Evolutionary conservation across 2,329 filamentous ascomycete species (phyloP), one percentile per base, ranked within the genome.

Genomic region (Pseudogymnoascus sp.): DNA sequence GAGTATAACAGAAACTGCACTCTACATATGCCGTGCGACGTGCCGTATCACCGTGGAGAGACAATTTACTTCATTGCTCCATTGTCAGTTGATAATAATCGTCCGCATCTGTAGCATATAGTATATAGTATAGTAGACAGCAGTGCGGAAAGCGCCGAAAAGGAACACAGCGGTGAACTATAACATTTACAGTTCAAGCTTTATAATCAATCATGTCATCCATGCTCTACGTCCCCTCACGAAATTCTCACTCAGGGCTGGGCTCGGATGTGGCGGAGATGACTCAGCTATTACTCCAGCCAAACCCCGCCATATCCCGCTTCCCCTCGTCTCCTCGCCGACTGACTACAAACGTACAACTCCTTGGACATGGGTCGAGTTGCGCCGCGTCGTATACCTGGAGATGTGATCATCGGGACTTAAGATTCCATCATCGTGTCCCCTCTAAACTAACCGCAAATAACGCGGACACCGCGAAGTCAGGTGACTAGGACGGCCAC

Each of bases 241-340:
- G 43, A 54, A 54, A 54, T 54, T 32, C 47, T 32, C 47, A 54
- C 43, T 30, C 43, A 30, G 43, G 22, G 41, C 43, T 47, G 43
- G 22, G 41, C 43, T 47, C 43, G 43, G 43, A 18, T 32, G n/a
- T 9, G 4, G 16, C 43, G 25, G 25, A 30, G 25, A 54, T 54
- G 43, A 54, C 43, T 54, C 43, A 54, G 43, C 43, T 54, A 54
- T 20, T 54, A 54, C 47, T 20, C 28, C 47, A 18, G 18, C 28
- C 7, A 5, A 54, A 54, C 47, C 47, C 47, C 47, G 47, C 47
- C 28, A 54, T 32, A 30, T 32, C 47, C 47, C 47, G 47, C 43
- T 28, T n/a, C 25, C n/a, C 12, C 22, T 54, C 43, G 9, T n/a
- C 43, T 28, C 25, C 43, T 50, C 20, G 5, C 35, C 35, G 14